Conservation (phyloP, 768 basidiomycete species). For the Boletus insuetus region DNA sequence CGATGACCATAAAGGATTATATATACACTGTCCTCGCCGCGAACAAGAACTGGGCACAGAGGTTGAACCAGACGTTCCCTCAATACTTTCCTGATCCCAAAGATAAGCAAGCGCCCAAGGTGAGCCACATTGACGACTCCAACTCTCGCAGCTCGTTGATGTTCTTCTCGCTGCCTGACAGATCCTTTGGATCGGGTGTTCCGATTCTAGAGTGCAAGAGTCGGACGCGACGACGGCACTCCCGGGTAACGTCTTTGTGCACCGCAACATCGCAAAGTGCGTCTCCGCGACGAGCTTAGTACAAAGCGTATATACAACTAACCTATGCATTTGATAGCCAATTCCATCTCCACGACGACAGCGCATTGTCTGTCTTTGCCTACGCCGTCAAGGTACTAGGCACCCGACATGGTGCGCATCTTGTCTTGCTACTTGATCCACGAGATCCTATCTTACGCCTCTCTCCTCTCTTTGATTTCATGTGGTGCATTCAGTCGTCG, state of each 20-base stretch:
- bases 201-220: conserved; percentile 86
- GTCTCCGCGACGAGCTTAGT: conserved; percentile 16
- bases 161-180: conserved; percentile 18
- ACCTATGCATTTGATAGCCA: conserved; percentile 44
- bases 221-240: conserved; percentile 62
- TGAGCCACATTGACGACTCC: not conserved
- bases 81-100: conserved; percentile 19
- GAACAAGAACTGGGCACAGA: conserved; percentile 21
- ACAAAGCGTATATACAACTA: not conserved
- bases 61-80: conserved; percentile 20
- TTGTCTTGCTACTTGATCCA: not conserved
- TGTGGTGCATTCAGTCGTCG: conserved; percentile 47
- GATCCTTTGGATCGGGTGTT: conserved; percentile 79
- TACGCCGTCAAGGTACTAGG: conserved; percentile 69
- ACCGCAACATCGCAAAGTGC: conserved; percentile 87
- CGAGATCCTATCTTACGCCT: not conserved
- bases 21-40: conserved; percentile 1
- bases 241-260: conserved; percentile 81
- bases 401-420: conserved; percentile 67
- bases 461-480: conserved; percentile 10
- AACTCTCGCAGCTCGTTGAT: not conserved
- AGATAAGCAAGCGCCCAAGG: conserved; percentile 19
- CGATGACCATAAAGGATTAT: not conserved
- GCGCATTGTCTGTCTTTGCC: conserved; percentile 62
- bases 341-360: conserved; percentile 68